Base-by-base conservation (phyloP, 2,329 filamentous ascomycete genomes). In the Ophiostoma perfectum region DNA sequence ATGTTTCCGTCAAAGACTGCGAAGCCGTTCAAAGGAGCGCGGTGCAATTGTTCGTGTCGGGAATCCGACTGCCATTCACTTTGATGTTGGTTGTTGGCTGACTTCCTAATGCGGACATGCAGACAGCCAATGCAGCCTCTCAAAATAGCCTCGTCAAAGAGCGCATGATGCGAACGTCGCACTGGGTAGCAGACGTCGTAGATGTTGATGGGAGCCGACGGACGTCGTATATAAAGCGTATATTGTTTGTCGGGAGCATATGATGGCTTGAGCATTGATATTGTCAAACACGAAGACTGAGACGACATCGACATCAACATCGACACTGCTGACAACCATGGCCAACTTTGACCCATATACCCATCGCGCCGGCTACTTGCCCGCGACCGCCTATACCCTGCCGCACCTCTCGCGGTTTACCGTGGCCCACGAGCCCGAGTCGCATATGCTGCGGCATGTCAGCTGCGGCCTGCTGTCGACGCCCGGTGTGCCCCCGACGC, bases 381-480 rank as follows among this genome's bases (percentile, higher is more conserved):
- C 74, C 68, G 77, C 74, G 45, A 81, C 77, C 41, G 78, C 81
- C 71, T 81, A 76, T 72, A 74, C 79, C 4, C 76, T 77, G 69
- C 79, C 80, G 3, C 80, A 82, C 71, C 74, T 75, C 66, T 81
- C 80, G 68, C 73, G 76, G 44, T 78, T 78, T 72, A 75, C 79
- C 7, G 74, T 76, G 6, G 74, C 78, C 16, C 76, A 79, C 70
- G 70, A 72, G 14, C 67, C 73, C 7, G 71, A 76, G 6, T 67
- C 73, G 39, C 71, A 72, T 42, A 70, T 80, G 70, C 75, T 83
- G 67, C 70, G 80, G 55, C 80, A 86, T 71, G 77, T 86, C 70
- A 87, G 85, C 76, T 88, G 86, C 75, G 78, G 79, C 69, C 87
- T 86, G 72, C 77, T 88, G 52, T 87, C 85, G 2, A 85, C 83